Percentiles rank a stretch among this genome's conserved stretches.
These are phyloP conservation scores for Corynascus novoguineensis DNA, from an alignment of 495 filamentous ascomycete species.

Conservation along the genomic window DNA sequence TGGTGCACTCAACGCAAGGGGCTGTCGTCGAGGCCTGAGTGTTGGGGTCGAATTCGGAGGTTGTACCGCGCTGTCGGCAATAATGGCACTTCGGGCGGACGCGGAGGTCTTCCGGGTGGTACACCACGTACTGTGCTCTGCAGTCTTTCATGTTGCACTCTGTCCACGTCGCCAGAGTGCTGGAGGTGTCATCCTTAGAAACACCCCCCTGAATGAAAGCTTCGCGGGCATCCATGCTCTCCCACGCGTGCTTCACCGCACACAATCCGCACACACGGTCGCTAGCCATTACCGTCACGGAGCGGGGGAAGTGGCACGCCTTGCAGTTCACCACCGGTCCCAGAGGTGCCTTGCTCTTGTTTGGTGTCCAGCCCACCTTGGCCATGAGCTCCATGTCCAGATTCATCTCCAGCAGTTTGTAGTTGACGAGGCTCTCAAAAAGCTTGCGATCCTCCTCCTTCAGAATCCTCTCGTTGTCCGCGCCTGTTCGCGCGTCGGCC, in stretches of 20 bases:
- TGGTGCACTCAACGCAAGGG: constrained; percentile 33
- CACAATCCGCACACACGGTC: constrained; percentile 39
- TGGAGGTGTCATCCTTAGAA: constrained; percentile 24
- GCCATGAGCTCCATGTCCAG: constrained; percentile 34
- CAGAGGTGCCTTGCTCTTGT: constrained; percentile 33
- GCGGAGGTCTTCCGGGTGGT: constrained; percentile 31
- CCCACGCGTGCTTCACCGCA: not conserved
- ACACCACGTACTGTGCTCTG: constrained; percentile 45
- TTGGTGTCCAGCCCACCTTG: constrained; percentile 37
- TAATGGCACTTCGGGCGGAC: constrained; percentile 44
- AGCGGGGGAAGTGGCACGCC: constrained; percentile 39
- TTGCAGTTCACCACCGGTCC: constrained; percentile 39
- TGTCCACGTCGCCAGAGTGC: constrained; percentile 34
- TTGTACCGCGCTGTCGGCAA: constrained; percentile 27
- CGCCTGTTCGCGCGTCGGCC: not conserved
- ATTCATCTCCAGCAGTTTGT: constrained; percentile 44
- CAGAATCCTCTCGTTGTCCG: constrained; percentile 17
- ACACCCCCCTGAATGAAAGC: constrained; percentile 19
- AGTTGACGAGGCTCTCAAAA: constrained; percentile 40
- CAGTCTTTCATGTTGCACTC: constrained; percentile 38
- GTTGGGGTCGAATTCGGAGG: constrained; percentile 1
- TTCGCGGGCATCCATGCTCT: not conserved
- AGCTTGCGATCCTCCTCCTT: constrained; percentile 29
- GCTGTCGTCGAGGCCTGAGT: constrained; percentile 11
- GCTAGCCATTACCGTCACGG: constrained; percentile 41